These are phyloP conservation scores for Clonostachys rosea DNA, from an alignment of 2,329 filamentous ascomycete genomes.

Conservation along the genomic window DNA sequence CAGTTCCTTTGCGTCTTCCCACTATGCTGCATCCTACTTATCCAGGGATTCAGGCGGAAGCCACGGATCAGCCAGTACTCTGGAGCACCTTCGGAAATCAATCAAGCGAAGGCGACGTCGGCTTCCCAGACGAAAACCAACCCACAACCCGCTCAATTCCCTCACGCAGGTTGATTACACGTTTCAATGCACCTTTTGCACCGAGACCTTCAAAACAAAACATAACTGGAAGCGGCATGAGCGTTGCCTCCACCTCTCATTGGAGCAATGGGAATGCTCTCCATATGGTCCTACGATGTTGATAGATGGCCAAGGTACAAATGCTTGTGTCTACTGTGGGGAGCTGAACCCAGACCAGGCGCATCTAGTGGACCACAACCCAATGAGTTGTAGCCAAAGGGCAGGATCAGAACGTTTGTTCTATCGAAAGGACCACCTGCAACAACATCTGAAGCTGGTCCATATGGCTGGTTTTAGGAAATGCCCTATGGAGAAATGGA, in stretches of 20 bases:
- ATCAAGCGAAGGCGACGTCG: too few relatives aligned
- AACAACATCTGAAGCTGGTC: conserved; percentile 29
- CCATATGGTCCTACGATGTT: conserved; percentile 24
- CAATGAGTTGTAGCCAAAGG: conserved; percentile 41
- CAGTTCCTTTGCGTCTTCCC: conserved; percentile 1
- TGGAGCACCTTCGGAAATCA: too few relatives aligned
- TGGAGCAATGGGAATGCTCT: conserved; percentile 35
- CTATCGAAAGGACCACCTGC: conserved; percentile 31
- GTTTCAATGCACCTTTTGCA: conserved; percentile 36
- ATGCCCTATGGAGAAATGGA: conserved; percentile 37
- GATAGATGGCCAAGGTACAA: conserved; percentile 29
- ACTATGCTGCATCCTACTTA: too few relatives aligned
- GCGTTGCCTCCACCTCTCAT: conserved; percentile 34
- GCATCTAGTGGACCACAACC: conserved; percentile 25
- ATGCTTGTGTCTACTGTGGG: conserved; percentile 26
- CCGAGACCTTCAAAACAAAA: conserved; percentile 33
- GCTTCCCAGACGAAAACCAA: too few relatives aligned
- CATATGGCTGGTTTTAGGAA: conserved; percentile 28
- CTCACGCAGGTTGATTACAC: neutral
- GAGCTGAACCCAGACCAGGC: conserved; percentile 14
- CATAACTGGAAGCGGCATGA: conserved; percentile 44
- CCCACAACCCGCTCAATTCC: too few relatives aligned
- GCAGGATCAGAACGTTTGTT: conserved; percentile 31
- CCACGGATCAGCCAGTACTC: too few relatives aligned
- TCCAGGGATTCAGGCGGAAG: too few relatives aligned